These are phyloP conservation scores for Penicillium diatomitis DNA, from an alignment of 495 filamentous ascomycete species.

Conservation along the genomic window DNA sequence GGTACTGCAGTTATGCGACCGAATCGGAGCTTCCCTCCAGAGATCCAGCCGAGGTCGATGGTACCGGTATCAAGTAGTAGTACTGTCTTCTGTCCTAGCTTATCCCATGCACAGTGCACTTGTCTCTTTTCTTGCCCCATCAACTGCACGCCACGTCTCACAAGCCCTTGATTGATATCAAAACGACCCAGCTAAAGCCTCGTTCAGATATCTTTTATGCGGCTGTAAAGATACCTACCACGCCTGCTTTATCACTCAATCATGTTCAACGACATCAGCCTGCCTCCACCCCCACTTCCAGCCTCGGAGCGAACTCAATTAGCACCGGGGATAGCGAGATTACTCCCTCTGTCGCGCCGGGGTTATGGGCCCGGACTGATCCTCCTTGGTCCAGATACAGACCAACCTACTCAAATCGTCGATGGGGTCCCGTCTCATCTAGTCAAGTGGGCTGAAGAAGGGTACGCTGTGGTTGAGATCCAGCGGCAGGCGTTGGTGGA, in stretches of 20 bases:
- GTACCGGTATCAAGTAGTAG: too few species aligned
- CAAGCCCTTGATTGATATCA: too few species aligned
- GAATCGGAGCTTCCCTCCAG: too few species aligned
- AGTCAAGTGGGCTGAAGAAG: constrained; percentile 16
- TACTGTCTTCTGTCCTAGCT: too few species aligned
- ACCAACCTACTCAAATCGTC: not conserved
- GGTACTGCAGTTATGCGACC: too few species aligned
- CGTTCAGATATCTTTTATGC: too few species aligned
- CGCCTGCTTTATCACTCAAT: not conserved
- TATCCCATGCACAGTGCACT: too few species aligned
- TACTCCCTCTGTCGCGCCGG: not conserved
- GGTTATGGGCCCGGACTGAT: not conserved
- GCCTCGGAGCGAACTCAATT: not conserved
- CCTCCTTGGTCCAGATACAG: not conserved
- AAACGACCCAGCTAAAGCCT: too few species aligned
- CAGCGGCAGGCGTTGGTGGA: not conserved
- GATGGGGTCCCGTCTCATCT: constrained; percentile 4
- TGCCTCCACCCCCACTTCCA: not conserved
- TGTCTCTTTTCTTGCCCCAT: too few species aligned
- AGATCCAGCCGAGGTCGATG: too few species aligned
- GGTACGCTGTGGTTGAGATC: constrained; percentile 10
- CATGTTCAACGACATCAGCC: not conserved
- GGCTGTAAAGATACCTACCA: too few species aligned
- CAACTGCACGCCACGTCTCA: too few species aligned
- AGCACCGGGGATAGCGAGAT: not conserved